These are phyloP conservation scores for Posidonia oceanica DNA, from an alignment of 116 monocot species.

Conservation along the genomic window DNA sequence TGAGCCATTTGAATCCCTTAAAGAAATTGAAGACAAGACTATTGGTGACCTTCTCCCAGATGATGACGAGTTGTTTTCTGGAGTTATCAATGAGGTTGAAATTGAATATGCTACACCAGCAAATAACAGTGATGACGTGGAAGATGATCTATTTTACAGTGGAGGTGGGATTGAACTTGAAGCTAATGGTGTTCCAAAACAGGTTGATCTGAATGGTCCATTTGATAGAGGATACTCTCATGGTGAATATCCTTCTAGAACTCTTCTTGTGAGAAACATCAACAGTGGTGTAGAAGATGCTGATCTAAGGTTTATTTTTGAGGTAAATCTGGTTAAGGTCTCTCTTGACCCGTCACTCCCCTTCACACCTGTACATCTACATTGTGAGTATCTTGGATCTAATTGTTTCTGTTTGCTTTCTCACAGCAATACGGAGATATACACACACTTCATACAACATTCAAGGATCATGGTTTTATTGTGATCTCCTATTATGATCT, in stretches of 20 bases:
- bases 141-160: constrained; percentile 71
- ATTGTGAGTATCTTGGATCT: not conserved
- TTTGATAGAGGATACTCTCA: constrained; percentile 23
- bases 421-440: constrained; percentile 77
- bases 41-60: constrained; percentile 86
- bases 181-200: constrained; percentile 6
- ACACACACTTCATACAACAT: constrained; percentile 44
- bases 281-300: constrained; percentile 54
- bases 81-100: constrained; percentile 37
- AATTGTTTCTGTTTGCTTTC: not conserved
- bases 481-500: constrained; percentile 87
- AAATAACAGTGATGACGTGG: constrained; percentile 34
- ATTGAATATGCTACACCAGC: constrained; percentile 21
- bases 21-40: constrained; percentile 75
- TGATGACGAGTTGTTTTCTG: constrained; percentile 79
- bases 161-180: constrained; percentile 73
- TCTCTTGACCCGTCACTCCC: not conserved
- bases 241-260: constrained; percentile 59
- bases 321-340: constrained; percentile 24
- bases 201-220: constrained; percentile 8
- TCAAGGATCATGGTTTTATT: constrained; percentile 72
- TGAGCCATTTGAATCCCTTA: constrained; percentile 48
- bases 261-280: constrained; percentile 58
- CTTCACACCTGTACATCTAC: not conserved
- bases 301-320: constrained; percentile 52